Evolutionary conservation across 2,329 filamentous ascomycete genomes (phyloP).

Genomic region (Colletotrichum scovillei): DNA sequence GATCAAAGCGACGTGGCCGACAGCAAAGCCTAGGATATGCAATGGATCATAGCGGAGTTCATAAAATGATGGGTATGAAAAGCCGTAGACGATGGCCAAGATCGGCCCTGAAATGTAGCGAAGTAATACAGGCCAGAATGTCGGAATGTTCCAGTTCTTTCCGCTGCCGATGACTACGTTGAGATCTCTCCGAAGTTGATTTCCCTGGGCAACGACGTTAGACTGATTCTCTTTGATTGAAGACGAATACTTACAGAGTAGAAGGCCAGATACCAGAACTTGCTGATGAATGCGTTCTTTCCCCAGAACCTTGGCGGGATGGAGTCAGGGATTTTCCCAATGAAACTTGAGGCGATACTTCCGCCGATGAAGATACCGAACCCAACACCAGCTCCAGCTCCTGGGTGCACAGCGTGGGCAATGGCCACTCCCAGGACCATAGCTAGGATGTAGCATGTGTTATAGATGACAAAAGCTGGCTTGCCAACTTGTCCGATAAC

Average conservation of each 20-base stretch:
- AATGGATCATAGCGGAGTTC: constrained; percentile 60
- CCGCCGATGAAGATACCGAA: constrained; percentile 62
- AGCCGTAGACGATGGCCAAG: constrained; percentile 62
- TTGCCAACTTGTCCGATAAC: constrained; percentile 57
- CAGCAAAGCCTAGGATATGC: constrained; percentile 60
- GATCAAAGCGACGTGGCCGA: constrained; percentile 59
- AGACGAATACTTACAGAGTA: constrained; percentile 62
- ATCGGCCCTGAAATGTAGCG: constrained; percentile 62
- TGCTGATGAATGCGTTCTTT: constrained; percentile 47
- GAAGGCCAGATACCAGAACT: constrained; percentile 65
- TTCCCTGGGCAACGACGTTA: constrained; percentile 52
- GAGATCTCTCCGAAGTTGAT: constrained; percentile 66
- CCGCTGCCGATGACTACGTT: constrained; percentile 64
- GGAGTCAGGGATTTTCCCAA: constrained; percentile 56
- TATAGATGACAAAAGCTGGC: constrained; percentile 56
- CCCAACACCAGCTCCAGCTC: constrained; percentile 61
- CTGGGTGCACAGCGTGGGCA: constrained; percentile 57
- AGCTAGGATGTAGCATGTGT: constrained; percentile 63
- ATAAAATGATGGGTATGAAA: constrained; percentile 63
- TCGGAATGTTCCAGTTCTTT: constrained; percentile 67
- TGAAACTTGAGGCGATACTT: constrained; percentile 48
- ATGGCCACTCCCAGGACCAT: constrained; percentile 63
- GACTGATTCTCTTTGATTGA: neutral
- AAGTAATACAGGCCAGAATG: constrained; percentile 60
- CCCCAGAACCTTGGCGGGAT: constrained; percentile 55